A percentile compares a stretch with the other conserved stretches of the same genome.
These are phyloP conservation scores for Populus alba DNA, from an alignment of 345 rosid species.

Conservation along the genomic window DNA sequence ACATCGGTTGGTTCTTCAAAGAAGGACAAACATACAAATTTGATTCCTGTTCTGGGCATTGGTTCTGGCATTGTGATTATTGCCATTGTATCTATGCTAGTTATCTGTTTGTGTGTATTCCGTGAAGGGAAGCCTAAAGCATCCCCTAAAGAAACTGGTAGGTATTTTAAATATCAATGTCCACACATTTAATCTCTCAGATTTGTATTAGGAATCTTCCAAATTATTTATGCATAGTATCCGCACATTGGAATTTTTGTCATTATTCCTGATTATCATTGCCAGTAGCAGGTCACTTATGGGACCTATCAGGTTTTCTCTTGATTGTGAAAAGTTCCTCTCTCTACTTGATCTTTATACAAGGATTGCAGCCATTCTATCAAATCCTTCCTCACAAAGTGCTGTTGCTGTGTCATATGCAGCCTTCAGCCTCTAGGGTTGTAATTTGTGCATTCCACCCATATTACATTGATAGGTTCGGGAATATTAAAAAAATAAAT, in stretches of 20 bases:
- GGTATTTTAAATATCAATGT: conserved; percentile 28
- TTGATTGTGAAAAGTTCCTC: background rate
- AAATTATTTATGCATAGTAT: background rate
- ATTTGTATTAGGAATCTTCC: background rate
- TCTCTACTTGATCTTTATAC: background rate
- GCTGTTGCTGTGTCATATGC: background rate
- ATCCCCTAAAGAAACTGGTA: conserved; percentile 55
- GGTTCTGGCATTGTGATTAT: conserved; percentile 60
- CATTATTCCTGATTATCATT: background rate
- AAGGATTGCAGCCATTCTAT: background rate
- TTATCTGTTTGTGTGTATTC: conserved; percentile 58
- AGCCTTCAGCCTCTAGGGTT: background rate
- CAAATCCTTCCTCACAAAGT: background rate
- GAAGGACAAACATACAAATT: conserved; percentile 53
- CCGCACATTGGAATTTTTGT: background rate
- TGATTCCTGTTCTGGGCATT: conserved; percentile 59
- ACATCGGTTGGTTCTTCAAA: conserved; percentile 38
- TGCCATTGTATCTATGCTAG: conserved; percentile 52
- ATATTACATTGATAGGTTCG: background rate
- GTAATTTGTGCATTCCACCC: background rate
- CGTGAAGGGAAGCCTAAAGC: conserved; percentile 51
- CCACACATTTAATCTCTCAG: background rate
- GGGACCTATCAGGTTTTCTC: background rate
- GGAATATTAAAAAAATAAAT: background rate
- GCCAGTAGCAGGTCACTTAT: background rate